Base-by-base conservation (phyloP, 2,329 filamentous ascomycete genomes). In the Claviceps quebecensis region DNA sequence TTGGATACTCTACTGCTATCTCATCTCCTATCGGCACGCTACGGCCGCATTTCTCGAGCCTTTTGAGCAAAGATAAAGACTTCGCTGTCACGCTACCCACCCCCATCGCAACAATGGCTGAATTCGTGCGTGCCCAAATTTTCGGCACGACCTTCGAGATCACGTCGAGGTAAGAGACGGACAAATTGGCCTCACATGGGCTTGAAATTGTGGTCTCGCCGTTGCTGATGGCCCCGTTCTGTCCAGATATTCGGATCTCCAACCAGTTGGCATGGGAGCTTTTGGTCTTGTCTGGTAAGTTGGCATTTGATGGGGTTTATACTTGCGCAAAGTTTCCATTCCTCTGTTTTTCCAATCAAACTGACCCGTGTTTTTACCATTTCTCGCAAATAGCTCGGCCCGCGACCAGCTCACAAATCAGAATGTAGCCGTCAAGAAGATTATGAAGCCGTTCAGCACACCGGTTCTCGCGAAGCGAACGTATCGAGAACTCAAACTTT, bases 381-480 rank as follows among this genome's bases (percentile, higher is more conserved):
- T 7, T 13, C 39, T 45, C 29, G n/a, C 38, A 47, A 34, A 56
- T 58, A 97, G 91, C 72, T 97, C 93, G 57, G 93, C 93, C 53
- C 91, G 89, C 72, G 93, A 98, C 69, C 90, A 97, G 74, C 88
- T 98, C 70, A 97, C 93, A 54, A 87, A 81, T 67, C 90, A 96
- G 70, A 89, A 90, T 70, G 93, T 98, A 55, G 93, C 93, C 54
- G 90, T 98, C 67, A 98, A 98, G 80, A 98, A 98, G 81, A 98
- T 98, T 66, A 97, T 98, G 91, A 98, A 97, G 76, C 93, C 93
- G 9, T 98, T 98, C 72, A 96, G 90, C 77, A 98, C 93, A n/a
- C 90, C 93, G 1, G 93, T 98, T 53, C 77, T 98, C 47, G 93
- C 93, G 53, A 98, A 98, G 76, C 81, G 93, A 66, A 98, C 93